Conservation (phyloP, 768 basidiomycete genomes). For the Suillus alpinus region DNA sequence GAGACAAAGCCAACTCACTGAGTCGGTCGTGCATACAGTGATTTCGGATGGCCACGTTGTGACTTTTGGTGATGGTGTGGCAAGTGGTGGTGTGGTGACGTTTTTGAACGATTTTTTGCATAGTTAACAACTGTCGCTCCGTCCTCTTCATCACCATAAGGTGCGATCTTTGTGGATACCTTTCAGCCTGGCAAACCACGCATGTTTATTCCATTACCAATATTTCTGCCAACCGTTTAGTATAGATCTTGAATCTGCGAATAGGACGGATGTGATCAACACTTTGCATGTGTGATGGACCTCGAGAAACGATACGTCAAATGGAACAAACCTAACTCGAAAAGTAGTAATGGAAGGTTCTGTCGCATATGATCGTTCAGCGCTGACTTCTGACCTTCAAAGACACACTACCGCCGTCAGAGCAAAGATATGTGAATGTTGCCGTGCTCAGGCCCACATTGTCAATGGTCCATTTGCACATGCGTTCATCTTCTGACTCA, state of each 20-base stretch:
- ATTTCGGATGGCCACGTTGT: conserved; percentile 39
- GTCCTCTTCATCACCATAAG: background rate
- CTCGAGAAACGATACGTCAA: background rate
- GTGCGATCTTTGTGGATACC: background rate
- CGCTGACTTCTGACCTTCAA: background rate
- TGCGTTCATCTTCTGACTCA: background rate
- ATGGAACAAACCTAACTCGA: conserved; percentile 1
- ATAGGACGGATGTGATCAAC: conserved; percentile 1
- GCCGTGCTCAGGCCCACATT: background rate
- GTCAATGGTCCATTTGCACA: background rate
- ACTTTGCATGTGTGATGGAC: background rate
- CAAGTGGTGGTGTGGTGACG: conserved; percentile 34
- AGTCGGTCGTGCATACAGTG: conserved; percentile 38
- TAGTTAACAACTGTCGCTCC: conserved; percentile 1
- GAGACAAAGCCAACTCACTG: conserved; percentile 29
- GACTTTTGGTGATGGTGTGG: conserved; percentile 37
- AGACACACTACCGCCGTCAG: background rate
- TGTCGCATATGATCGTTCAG: background rate
- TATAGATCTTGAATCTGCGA: conserved; percentile 1
- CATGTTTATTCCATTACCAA: conserved; percentile 3
- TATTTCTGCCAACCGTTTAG: background rate
- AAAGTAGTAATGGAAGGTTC: background rate
- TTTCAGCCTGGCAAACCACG: background rate
- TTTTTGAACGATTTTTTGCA: conserved; percentile 34
- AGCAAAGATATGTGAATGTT: background rate